Evolutionary conservation across 805 yeast genomes (phyloP), one percentile per base, ranked within the genome.

Genomic region (Lipomyces mesembrius): DNA sequence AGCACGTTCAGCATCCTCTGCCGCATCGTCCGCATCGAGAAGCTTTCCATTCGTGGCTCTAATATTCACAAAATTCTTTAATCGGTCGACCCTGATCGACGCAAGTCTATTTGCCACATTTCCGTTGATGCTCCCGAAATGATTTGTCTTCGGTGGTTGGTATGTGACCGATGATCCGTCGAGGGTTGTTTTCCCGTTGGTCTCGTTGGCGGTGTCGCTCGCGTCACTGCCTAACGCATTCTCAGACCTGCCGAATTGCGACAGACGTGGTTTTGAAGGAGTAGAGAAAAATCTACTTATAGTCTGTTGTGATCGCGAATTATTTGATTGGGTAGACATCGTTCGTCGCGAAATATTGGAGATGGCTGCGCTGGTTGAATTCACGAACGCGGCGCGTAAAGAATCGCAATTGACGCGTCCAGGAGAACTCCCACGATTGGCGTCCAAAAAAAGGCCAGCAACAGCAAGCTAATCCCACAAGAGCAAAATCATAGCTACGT

Each of bases 21-120:
- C 57, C 11, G 32, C 57, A 11, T 29, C 35, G 6, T 9, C 37
- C 37, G 32, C 7, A 29, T 25, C 22, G 8, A 5, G 22, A 9
- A 9, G 0, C 37, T 22, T 32, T 11, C 35, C 57, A 32, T 4
- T n/a, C 20, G 8, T 5, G 6, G 17, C 39, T 32, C n/a, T 11
- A n/a, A 11, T 14, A n/a, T 27, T 54, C 39, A 32, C 22, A 14
- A 34, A 29, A n/a, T 34, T 20, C 17, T 29, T 43, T n/a, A 43
- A n/a, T 43, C 49, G 49, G 20, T 29, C 56, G 11, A 53, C 4
- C 56, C 3, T 29, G 35, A 29, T n/a, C 57, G 37, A 43, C 49
- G 39, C 57, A 27, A 20, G n/a, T 34, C 17, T 14, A 32, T 54
- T 54, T 29, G 35, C 39, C 25, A 54, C 57, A 54, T 54, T 54